A percentile compares a stretch with the other conserved stretches of the same genome.
Conservation (phyloP, 2,329 filamentous ascomycete genomes). For the Exophiala oligosperma region DNA sequence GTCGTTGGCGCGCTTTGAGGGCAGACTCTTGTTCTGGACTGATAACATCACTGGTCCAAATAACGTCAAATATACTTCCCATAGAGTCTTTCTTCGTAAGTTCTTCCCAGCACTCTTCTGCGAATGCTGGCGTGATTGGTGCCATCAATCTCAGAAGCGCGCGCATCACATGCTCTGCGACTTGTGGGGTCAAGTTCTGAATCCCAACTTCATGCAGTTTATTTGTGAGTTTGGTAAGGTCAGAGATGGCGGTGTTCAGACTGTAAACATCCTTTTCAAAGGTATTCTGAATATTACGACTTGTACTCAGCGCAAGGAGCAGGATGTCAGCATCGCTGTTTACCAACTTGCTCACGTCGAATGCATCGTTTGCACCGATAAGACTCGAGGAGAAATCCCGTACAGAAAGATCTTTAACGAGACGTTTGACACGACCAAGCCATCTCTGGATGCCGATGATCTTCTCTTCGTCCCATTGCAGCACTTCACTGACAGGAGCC, state of each 20-base stretch:
- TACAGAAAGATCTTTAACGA: conserved; percentile 43
- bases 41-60: conserved; percentile 59
- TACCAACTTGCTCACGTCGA: conserved; percentile 29
- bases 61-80: conserved; percentile 42
- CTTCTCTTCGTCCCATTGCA: conserved; percentile 85
- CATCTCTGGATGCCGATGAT: conserved; percentile 80
- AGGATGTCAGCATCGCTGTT: conserved; percentile 53
- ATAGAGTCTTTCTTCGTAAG: conserved; percentile 43
- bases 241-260: conserved; percentile 80
- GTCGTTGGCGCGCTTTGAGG: conserved; percentile 52
- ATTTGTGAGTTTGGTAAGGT: conserved; percentile 81
- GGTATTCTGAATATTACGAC: conserved; percentile 66
- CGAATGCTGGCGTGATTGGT: conserved; percentile 75
- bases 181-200: conserved; percentile 45
- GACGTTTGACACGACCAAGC: conserved; percentile 67
- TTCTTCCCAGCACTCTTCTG: conserved; percentile 78
- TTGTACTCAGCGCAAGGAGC: conserved; percentile 66
- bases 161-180: conserved; percentile 43
- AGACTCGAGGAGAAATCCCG: conserved; percentile 15
- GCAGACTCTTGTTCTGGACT: conserved; percentile 40
- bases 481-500: conserved; percentile 76
- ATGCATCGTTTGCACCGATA: not conserved
- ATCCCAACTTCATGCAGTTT: conserved; percentile 41
- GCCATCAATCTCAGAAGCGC: conserved; percentile 71
- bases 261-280: conserved; percentile 71